Evolutionary conservation across 2,329 filamentous ascomycete species (phyloP), one percentile per base, ranked within the genome.

Genomic region (Fusarium nodosum): DNA sequence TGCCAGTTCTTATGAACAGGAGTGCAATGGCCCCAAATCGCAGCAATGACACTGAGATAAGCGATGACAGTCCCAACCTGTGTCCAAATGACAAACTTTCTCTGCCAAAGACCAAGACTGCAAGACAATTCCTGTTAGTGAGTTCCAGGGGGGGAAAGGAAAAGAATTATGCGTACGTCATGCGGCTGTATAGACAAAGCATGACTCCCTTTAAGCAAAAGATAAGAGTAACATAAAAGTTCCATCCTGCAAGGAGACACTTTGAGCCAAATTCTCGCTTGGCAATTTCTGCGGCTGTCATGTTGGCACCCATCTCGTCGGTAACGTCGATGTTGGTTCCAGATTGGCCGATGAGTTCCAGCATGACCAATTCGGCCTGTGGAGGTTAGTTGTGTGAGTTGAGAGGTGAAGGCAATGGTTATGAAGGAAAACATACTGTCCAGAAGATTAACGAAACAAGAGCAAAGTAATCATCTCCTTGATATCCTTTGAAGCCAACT

Each of bases 381-480:
- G 16, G 48, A 9, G 45, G 36, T 56, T 41, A 31, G 47, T 68
- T 51, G 56, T n/a, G n/a, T 22, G 31, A 38, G 24, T 20, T 30
- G 42, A 51, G 12, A 1, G 16, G 2, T 8, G 13, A 11, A 20
- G 20, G 16, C 24, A 13, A 20, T 20, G 9, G 24, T 34, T 13
- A 41, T 31, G 7, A 39, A 34, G 44, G 13, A 31, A 6, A 1
- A 64, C 75, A 52, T 72, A 78, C 80, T 26, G 79, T 82, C 77
- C 79, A 81, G 45, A 82, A 79, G 0, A 82, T 5, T 7, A 82
- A 63, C 0, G 76, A 73, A 7, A 77, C 46, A 18, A 80, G 59
- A 1, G 80, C 76, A 57, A 84, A 83, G 52, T 77, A 79, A 48
- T 84, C 82, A 64, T 84, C 82, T 3, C 80, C 79, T 20, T 82